Evolutionary conservation across 1,139 yeast species (phyloP), one percentile per base, ranked within the genome.

Genomic region (Yarrowia galli): DNA sequence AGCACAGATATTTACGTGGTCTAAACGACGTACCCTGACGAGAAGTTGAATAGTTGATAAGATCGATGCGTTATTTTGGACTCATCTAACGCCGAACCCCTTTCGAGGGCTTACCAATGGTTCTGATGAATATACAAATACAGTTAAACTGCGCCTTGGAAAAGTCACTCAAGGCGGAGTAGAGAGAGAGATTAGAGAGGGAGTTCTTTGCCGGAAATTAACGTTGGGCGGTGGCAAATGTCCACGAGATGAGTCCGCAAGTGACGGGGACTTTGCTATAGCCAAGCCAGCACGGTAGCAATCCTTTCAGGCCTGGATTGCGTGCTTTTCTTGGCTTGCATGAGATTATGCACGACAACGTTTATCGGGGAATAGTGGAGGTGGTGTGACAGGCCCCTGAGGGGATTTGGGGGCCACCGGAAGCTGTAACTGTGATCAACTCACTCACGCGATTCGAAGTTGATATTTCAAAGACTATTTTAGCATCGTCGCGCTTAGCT

Each of bases 81-180:
- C 32, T 28, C 32, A 10, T 28, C 3, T 28, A 28, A 28, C 8
- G 32, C 6, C 10, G 32, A 28, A 28, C 32, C 32, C 32, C 32
- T 28, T 28, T 28, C 8, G 32, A 10, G 32, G 32, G 6, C 8
- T 28, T 7, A 28, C 1, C 32, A 28, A 6, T 28, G 32, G 8
- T 28, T 28, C 4, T 28, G 32, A 10, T 28, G 32, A 28, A 28
- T 28, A 28, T 28, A 28, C 32, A 6, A 28, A n/a, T 48, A 48
- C 23, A 48, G 54, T 48, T 48, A 48, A 48, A 48, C 54, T 48
- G 54, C 54, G 54, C 54, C 54, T 48, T 18, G 36, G 38, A 32
- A 48, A 48, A 48, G 54, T 48, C 54, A 48, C 54, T 48, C 54
- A 48, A 48, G 54, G 54, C 54, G 38, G 38, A 48, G 54, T 22